phyloP scores from a whole-genome alignment of 2,329 filamentous ascomycete genomes.

The Penicillium aurantiogriseum region DNA sequence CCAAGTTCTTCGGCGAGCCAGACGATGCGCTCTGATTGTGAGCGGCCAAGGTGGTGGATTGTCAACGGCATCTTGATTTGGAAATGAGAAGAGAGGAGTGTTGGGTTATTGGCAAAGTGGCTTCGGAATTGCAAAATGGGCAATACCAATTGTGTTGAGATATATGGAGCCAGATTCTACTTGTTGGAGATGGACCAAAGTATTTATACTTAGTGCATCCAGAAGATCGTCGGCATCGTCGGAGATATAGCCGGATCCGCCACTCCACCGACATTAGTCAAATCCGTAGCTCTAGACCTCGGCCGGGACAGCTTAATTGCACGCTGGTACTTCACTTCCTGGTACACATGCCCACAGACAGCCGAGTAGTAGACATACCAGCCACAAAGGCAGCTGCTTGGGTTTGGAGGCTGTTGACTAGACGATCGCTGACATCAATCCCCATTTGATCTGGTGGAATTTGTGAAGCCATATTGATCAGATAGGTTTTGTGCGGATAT shows the following conservation, averaged over 20 bases:
- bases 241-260: neutral
- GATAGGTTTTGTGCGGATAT: too few species aligned
- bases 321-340: too few species aligned
- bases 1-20: conserved; percentile 27
- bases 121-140: too few species aligned
- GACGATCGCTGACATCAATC: too few species aligned
- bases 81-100: neutral
- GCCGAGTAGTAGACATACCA: too few species aligned
- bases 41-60: conserved; percentile 22
- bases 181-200: neutral
- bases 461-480: too few species aligned
- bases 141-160: neutral
- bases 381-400: too few species aligned
- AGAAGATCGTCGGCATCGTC: neutral
- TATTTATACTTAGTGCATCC: neutral
- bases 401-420: too few species aligned
- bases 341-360: too few species aligned
- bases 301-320: neutral
- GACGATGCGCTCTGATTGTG: conserved; percentile 27
- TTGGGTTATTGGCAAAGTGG: neutral
- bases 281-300: conserved; percentile 3
- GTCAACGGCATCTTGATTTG: conserved; percentile 19
- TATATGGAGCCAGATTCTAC: neutral
- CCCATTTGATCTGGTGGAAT: too few species aligned
- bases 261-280: neutral